Evolutionary conservation across 371 early-diverging fungal species (phyloP).

Genomic region (Cladochytrium tenue): DNA sequence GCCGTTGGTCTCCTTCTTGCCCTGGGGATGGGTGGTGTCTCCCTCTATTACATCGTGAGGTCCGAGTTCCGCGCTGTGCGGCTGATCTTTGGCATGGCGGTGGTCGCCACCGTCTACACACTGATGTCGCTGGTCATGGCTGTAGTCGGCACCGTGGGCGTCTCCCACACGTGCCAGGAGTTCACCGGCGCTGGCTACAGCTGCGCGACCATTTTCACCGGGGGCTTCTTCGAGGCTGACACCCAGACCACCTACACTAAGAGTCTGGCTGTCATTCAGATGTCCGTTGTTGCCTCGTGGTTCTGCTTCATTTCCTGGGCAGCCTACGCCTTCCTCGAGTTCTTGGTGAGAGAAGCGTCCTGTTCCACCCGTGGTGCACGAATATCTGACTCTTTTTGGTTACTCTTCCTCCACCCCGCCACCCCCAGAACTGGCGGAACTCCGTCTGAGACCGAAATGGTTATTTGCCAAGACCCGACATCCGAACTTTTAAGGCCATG

Average conservation of each 20-base stretch:
- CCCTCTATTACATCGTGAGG: slow-evolving; percentile 26
- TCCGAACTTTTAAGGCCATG: too few relatives aligned
- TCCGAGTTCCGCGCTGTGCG: slow-evolving; percentile 34
- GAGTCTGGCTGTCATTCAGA: slow-evolving; percentile 23
- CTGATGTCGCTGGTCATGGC: slow-evolving; percentile 31
- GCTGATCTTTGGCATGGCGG: slow-evolving; percentile 35
- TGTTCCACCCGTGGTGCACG: too few relatives aligned
- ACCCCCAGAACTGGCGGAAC: neutral
- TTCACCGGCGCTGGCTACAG: slow-evolving; percentile 16
- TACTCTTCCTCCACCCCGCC: neutral
- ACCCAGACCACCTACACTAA: slow-evolving; percentile 16
- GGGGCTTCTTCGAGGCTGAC: slow-evolving; percentile 31
- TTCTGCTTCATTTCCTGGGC: slow-evolving; percentile 27
- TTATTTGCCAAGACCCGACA: too few relatives aligned
- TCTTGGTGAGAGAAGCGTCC: neutral
- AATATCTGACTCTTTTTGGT: neutral
- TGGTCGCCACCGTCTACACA: slow-evolving; percentile 26
- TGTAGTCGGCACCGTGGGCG: slow-evolving; percentile 30
- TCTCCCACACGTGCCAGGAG: slow-evolving; percentile 30
- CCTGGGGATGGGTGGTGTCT: slow-evolving; percentile 20
- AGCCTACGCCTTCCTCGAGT: slow-evolving; percentile 29
- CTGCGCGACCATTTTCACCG: slow-evolving; percentile 28
- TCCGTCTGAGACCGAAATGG: too few relatives aligned
- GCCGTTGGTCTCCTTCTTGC: slow-evolving; percentile 31
- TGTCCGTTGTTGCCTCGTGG: slow-evolving; percentile 25